Conservation (phyloP, 2,329 filamentous ascomycete species). For the Biscogniauxia marginata region DNA sequence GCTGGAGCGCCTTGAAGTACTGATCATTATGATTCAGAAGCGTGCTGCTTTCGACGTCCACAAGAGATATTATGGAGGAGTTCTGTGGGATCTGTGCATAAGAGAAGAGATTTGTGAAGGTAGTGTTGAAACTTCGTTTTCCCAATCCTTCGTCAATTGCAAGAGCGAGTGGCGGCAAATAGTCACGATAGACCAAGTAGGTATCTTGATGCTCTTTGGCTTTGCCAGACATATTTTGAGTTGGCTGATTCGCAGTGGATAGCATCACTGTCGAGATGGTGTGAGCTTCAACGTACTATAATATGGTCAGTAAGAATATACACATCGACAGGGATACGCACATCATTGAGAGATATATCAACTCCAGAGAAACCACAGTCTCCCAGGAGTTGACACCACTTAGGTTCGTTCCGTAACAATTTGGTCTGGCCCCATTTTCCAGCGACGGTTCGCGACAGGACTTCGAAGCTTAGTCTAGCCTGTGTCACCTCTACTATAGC, state of each 20-base stretch:
- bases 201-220: no score
- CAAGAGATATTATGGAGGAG: slow-evolving; percentile 5
- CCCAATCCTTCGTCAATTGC: not conserved
- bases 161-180: slow-evolving; percentile 3
- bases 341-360: slow-evolving; percentile 8
- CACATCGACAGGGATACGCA: no score
- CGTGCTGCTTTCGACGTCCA: slow-evolving; percentile 4
- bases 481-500: slow-evolving; percentile 3
- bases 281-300: no score
- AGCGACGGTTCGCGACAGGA: slow-evolving; percentile 6
- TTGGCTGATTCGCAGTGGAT: no score
- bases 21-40: no score
- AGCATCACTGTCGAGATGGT: no score
- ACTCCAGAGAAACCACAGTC: slow-evolving; percentile 5
- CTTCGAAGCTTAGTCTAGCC: not conserved
- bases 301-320: no score
- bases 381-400: slow-evolving; percentile 2
- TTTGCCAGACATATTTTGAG: no score
- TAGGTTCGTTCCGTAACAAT: not conserved
- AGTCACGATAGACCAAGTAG: no score
- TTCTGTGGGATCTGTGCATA: slow-evolving; percentile 1
- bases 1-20: no score
- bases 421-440: slow-evolving; percentile 2
- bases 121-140: not conserved
- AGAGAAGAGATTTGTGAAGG: no score